A percentile compares a stretch with the other conserved stretches of the same genome.
phyloP scores from a whole-genome alignment of 2,329 filamentous ascomycete species.

The Davidsoniella virescens region DNA sequence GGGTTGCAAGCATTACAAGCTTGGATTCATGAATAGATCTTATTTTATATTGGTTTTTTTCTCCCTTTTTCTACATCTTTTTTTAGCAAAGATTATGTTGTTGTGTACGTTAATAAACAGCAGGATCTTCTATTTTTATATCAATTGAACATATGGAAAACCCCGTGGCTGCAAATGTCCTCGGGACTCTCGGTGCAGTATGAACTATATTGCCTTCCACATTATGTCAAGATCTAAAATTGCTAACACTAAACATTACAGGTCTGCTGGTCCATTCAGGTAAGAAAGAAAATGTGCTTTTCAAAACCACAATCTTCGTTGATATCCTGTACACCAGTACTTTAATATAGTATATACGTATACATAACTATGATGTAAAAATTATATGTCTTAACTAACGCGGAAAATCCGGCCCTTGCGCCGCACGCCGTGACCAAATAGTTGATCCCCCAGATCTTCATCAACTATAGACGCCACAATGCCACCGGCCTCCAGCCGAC shows the following conservation, averaged over 20 bases:
- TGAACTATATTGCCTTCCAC: slow-evolving; percentile 12
- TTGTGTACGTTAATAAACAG: too few relatives aligned
- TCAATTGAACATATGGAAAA: slow-evolving; percentile 29
- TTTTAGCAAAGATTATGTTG: too few relatives aligned
- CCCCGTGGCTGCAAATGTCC: slow-evolving; percentile 37
- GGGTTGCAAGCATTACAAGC: too few relatives aligned
- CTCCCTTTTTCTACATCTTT: too few relatives aligned
- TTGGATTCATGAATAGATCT: too few relatives aligned
- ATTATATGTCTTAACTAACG: too few relatives aligned
- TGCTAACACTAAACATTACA: slow-evolving; percentile 8
- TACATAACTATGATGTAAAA: neutral
- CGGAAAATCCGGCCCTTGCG: too few relatives aligned
- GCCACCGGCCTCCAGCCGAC: slow-evolving; percentile 47
- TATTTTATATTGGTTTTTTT: too few relatives aligned
- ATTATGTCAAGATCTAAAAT: neutral
- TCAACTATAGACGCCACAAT: slow-evolving; percentile 51
- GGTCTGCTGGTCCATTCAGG: slow-evolving; percentile 50
- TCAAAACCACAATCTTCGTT: neutral
- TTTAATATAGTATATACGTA: too few relatives aligned
- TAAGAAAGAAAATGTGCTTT: slow-evolving; percentile 17
- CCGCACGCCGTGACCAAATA: slow-evolving; percentile 18
- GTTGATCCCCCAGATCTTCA: slow-evolving; percentile 52
- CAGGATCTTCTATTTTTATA: neutral
- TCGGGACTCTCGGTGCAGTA: slow-evolving; percentile 44
- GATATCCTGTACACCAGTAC: neutral